These are phyloP conservation scores for Pythium folliculosum DNA, from an alignment of 352 stramenopile genomes.

Conservation along the genomic window DNA sequence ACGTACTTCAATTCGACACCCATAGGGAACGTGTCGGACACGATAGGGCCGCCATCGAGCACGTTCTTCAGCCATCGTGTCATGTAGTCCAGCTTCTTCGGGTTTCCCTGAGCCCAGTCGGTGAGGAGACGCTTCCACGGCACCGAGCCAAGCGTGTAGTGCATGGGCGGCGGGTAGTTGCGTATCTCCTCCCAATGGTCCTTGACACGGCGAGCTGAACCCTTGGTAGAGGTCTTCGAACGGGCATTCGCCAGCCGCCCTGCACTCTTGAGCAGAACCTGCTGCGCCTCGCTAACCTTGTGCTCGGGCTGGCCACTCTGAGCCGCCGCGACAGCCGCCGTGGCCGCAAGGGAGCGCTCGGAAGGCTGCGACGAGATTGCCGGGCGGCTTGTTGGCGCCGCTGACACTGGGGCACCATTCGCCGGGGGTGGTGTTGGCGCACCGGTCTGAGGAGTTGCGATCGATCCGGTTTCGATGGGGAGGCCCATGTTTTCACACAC, in stretches of 20 bases:
- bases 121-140: constrained; percentile 86
- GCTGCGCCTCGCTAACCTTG: constrained; percentile 60
- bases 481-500: constrained; percentile 79
- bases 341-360: constrained; percentile 24
- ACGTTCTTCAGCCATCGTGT: constrained; percentile 89
- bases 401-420: constrained; percentile 19
- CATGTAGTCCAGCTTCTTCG: constrained; percentile 92
- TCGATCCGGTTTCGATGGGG: constrained; percentile 63
- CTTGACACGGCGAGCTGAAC: constrained; percentile 80
- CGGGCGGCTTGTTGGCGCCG: constrained; percentile 18
- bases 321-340: constrained; percentile 6
- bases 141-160: constrained; percentile 81
- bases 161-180: constrained; percentile 80
- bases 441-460: constrained; percentile 16
- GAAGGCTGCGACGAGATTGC: constrained; percentile 23
- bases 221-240: constrained; percentile 71
- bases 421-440: constrained; percentile 7
- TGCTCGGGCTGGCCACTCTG: constrained; percentile 41
- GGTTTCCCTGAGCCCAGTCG: constrained; percentile 87
- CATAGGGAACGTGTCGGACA: constrained; percentile 88
- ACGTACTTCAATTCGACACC: constrained; percentile 89
- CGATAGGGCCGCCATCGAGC: constrained; percentile 78
- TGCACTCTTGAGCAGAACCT: constrained; percentile 74
- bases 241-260: constrained; percentile 63
- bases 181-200: constrained; percentile 90